Percentiles rank a stretch among this genome's conserved stretches.
phyloP scores from a whole-genome alignment of 2,329 filamentous ascomycete species.

The Xylaria sp. region DNA sequence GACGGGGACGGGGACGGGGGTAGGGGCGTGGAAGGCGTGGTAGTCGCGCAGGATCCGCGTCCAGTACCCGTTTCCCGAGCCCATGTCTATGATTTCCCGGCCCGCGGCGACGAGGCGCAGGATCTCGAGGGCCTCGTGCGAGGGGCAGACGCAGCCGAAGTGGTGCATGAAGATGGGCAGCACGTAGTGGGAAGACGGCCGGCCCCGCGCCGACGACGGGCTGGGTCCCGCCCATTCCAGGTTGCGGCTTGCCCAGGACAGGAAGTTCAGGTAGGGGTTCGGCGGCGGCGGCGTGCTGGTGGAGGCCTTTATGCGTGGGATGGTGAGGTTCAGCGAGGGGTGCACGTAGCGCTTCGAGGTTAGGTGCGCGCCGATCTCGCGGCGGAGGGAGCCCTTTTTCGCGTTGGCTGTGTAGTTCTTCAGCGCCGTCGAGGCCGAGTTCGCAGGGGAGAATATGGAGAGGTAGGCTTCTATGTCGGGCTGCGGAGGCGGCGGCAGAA shows the following conservation, averaged over 20 bases:
- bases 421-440: constrained; percentile 69
- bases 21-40: constrained; percentile 24
- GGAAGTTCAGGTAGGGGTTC: constrained; percentile 77
- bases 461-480: constrained; percentile 74
- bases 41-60: constrained; percentile 70
- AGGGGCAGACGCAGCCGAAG: constrained; percentile 78
- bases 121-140: constrained; percentile 71
- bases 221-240: constrained; percentile 74
- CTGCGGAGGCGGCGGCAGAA: constrained; percentile 61
- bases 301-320: constrained; percentile 41
- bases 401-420: constrained; percentile 63
- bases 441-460: constrained; percentile 71
- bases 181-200: constrained; percentile 67
- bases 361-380: constrained; percentile 67
- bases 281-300: constrained; percentile 40
- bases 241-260: constrained; percentile 71
- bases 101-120: constrained; percentile 66
- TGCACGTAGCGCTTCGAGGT: constrained; percentile 62
- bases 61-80: constrained; percentile 81
- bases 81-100: constrained; percentile 71
- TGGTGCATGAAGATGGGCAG: constrained; percentile 82
- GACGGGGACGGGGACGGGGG: neutral
- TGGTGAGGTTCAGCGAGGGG: constrained; percentile 57
- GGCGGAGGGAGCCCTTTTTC: constrained; percentile 70
- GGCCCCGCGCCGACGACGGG: constrained; percentile 61